Conservation (phyloP, 306 rosid species). For the Sechiopsis laciniata region DNA sequence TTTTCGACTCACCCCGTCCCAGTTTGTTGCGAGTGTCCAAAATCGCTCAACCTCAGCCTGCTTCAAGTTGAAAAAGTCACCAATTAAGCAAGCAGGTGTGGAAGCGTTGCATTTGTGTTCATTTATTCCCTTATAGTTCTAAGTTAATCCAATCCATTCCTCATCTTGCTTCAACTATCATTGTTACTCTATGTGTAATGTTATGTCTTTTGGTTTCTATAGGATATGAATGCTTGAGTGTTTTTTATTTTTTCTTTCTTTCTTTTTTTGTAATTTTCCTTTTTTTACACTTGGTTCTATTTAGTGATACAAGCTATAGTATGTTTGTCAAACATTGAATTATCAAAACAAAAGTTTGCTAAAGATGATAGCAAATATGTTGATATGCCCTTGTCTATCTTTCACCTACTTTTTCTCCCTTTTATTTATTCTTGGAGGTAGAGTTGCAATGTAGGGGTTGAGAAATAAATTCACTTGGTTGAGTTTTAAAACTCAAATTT, state of each 20-base stretch:
- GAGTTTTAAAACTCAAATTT: neutral
- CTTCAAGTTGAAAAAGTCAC: constrained; percentile 51
- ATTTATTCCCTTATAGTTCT: constrained; percentile 18
- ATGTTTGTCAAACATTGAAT: constrained; percentile 57
- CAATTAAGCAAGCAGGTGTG: constrained; percentile 67
- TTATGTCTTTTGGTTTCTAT: constrained; percentile 36
- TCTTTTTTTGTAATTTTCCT: neutral
- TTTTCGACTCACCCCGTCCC: constrained; percentile 7
- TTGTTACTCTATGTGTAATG: constrained; percentile 40
- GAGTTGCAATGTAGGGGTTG: neutral
- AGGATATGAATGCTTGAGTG: constrained; percentile 52
- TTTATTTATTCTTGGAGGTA: neutral
- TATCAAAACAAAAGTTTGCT: constrained; percentile 40
- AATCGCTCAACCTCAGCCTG: constrained; percentile 85
- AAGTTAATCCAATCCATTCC: constrained; percentile 29
- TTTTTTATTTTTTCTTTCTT: neutral
- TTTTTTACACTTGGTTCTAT: constrained; percentile 30
- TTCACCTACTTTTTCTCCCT: constrained; percentile 25
- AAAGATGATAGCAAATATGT: constrained; percentile 14
- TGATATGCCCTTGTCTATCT: constrained; percentile 18
- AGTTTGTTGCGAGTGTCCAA: constrained; percentile 34
- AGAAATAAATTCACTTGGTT: constrained; percentile 18
- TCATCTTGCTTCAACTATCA: constrained; percentile 21
- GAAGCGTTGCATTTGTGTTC: constrained; percentile 63
- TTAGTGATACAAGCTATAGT: constrained; percentile 50